Conservation (phyloP, 140 eudicot genomes). For the Oenanthe javanica region DNA sequence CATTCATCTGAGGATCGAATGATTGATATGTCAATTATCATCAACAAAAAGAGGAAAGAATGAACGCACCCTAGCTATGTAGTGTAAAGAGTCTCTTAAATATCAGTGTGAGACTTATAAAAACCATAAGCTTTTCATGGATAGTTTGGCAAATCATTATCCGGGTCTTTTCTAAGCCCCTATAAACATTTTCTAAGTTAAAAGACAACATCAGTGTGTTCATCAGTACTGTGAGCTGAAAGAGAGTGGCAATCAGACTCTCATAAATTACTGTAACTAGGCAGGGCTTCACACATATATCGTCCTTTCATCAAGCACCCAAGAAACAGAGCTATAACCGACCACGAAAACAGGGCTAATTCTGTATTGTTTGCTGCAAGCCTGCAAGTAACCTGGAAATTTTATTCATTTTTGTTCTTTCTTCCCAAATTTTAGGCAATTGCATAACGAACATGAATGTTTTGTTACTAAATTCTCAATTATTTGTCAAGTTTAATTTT, state of each 20-base stretch:
- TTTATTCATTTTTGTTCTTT: no score
- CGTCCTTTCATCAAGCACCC: no score
- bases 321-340: no score
- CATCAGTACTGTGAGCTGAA: not conserved
- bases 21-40: not conserved
- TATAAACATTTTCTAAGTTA: not conserved
- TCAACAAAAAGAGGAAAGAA: not conserved
- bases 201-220: not conserved
- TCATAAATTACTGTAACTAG: not conserved
- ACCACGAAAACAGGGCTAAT: no score
- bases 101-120: no score
- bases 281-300: not conserved
- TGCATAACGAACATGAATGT: no score
- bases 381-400: no score
- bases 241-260: not conserved
- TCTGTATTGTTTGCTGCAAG: no score
- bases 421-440: no score
- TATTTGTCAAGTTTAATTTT: not conserved
- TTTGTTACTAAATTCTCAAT: not conserved
- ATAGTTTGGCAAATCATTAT: no score
- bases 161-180: not conserved
- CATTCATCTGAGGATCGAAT: not conserved
- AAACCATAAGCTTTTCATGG: no score
- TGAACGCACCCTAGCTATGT: not conserved
- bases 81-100: no score